Percentiles rank a stretch among this genome's conserved stretches.
These are phyloP conservation scores for Verticillium dahliae DNA, from an alignment of 2,329 filamentous ascomycete genomes.

Conservation along the genomic window DNA sequence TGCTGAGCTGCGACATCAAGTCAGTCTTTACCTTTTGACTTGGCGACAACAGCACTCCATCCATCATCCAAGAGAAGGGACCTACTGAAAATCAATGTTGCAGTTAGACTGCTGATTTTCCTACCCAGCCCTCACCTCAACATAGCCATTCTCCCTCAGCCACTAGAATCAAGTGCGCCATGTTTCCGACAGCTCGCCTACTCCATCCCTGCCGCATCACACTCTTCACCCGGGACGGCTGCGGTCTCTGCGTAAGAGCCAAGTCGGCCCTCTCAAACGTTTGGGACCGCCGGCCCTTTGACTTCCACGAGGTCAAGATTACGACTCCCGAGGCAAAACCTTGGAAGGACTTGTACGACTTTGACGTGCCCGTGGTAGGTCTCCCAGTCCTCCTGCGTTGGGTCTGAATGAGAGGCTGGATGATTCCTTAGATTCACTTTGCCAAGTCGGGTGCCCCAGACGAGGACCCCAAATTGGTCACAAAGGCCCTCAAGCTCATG, in stretches of 20 bases:
- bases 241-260: conserved; percentile 63
- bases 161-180: conserved; percentile 18
- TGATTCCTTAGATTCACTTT: conserved; percentile 47
- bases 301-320: conserved; percentile 63
- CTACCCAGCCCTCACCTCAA: neutral
- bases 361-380: conserved; percentile 73
- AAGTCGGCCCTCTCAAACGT: conserved; percentile 63
- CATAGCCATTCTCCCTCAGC: neutral
- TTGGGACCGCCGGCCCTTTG: conserved; percentile 60
- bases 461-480: conserved; percentile 47
- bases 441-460: conserved; percentile 46
- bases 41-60: neutral
- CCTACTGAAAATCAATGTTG: too few species aligned
- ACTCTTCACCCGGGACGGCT: conserved; percentile 67
- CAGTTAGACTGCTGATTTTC: too few species aligned
- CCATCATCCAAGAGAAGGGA: too few species aligned
- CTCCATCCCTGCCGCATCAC: conserved; percentile 60
- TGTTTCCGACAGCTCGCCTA: conserved; percentile 45
- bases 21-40: neutral
- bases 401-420: neutral
- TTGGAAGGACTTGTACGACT: conserved; percentile 72
- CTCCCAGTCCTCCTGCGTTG: neutral
- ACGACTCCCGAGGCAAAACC: conserved; percentile 53
- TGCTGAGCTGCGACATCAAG: neutral
- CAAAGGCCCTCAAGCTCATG: conserved; percentile 66